Percentiles rank a stretch among this genome's conserved stretches.
These are phyloP conservation scores for Saccharomyces hybrid DNA, from an alignment of 1,139 yeast species.

Conservation along the genomic window DNA sequence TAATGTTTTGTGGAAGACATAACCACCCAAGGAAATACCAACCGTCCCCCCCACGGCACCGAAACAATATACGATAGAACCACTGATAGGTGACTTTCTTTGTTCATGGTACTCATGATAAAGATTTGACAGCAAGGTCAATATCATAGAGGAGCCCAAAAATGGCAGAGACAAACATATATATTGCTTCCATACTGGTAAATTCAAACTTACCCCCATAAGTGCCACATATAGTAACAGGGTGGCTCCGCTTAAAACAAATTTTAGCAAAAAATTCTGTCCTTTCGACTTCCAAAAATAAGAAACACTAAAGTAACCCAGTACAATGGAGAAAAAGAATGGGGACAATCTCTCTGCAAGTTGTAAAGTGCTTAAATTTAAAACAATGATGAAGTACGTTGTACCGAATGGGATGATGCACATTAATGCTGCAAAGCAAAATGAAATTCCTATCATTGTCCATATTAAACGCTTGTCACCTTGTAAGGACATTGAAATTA, in stretches of 20 bases:
- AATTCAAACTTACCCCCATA: background rate
- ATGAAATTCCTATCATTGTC: background rate
- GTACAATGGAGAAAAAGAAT: background rate
- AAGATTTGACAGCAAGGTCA: background rate
- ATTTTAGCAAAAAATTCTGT: background rate
- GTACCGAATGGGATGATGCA: background rate
- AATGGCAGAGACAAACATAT: background rate
- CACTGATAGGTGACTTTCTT: background rate
- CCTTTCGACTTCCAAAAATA: background rate
- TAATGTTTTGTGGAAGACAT: slow-evolving; percentile 16
- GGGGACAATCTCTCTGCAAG: background rate
- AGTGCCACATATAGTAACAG: background rate
- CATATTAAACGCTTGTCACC: background rate
- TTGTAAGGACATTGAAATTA: background rate
- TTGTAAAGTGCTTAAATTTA: background rate
- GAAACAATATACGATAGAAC: background rate
- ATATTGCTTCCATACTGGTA: background rate
- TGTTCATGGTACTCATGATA: background rate
- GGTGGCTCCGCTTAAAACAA: background rate
- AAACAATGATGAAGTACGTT: background rate
- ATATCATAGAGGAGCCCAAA: background rate
- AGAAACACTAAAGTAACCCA: background rate
- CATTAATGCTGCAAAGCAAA: background rate
- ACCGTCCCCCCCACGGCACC: background rate
- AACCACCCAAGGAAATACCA: background rate